Base-by-base conservation (phyloP, 2,329 filamentous ascomycete genomes). In the Leptoxyphium fumago region DNA sequence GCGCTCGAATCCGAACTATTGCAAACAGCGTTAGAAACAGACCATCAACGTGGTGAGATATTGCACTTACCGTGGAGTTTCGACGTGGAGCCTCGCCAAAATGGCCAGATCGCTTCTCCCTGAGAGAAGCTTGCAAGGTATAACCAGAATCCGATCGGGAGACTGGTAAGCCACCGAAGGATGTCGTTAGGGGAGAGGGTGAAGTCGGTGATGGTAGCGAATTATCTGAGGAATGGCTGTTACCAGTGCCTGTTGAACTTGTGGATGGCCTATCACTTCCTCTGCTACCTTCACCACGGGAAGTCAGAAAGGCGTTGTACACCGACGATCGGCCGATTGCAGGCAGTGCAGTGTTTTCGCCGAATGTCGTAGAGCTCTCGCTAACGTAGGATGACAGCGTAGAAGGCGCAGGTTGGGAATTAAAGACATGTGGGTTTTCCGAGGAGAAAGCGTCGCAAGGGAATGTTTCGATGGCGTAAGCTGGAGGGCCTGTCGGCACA, bases 91-190 rank as follows among this genome's bases (percentile, higher is more conserved):
- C 64, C 45, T 82, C 77, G 55, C 91, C 84, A 53, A 96, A 94
- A 60, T 95, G 86, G 1, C 84, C 88, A 2, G 91, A 96, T 42
- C 89, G 78, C 68, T 96, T 98, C 65, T 96, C 91, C 29, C 87
- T 79, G 45, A 98, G 69, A 4, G 85, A 94, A 14, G 84, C 78
- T 49, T 88, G 81, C 45, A 94, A 69, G 30, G 85, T 84, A 62
- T 91, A 93, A 1, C 86, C 89, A 4, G 89, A 95, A 59, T 98
- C 91, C 56, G 82, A 93, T 13, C 87, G 76, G 5, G 87, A 94
- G n/a, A 84, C 76, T 0, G 84, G 82, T 2, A 84, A 89, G 2
- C 75, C 74, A 8, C 85, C 82, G 59, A 94, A 94, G 52, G 76
- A 78, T 29, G 75, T 74, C 2, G 85, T 94, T 1, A 83, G 72